Base-by-base conservation (phyloP, 148 eudicot genomes). In the Chenopodium suecicum region DNA sequence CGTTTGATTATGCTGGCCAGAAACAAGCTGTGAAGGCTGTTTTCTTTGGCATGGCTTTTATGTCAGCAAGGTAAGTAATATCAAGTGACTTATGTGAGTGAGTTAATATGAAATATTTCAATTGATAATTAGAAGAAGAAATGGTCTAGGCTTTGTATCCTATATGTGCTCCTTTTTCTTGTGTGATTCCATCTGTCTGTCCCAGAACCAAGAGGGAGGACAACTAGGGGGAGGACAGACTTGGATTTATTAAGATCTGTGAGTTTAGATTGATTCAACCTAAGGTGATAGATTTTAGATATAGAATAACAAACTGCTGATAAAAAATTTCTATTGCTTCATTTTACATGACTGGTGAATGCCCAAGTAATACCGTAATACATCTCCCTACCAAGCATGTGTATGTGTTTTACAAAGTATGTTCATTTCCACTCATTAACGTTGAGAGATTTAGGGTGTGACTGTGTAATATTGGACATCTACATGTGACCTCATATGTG, bases 11-110 rank as follows among this genome's bases (percentile, higher is more conserved):
- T 81, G 98, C 98, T 82, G 99, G 98, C 46, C 98, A 89, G 80
- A 94, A 94, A 84, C 98, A 92, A 89, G 97, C 99, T 64, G 92
- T 93, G 48, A 96, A 94, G 88, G 98, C 99, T 54, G 98, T 96
- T 71, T 96, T 96, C 86, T 70, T 90, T 34, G 98, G 98, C 82
- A 96, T 96, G 99, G 99, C 99, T 71, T 94, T 94, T 85, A 96
- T 96, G 99, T 96, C 99, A 54, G 95, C 99, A 14, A 96, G 99
- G 99, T 96, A 92, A 87, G 41, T 41, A 48, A 70, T 50, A 17
- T 41, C 10, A 13, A 8, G 44, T 74, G 63, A 73, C 29, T 47
- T 23, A 8, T 73, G 34, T 50, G 50, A 23, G 14, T 64, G 17
- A 52, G 16, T 10, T 12, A 46, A 20, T 25, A 37, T 70, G 19